Base-by-base conservation (phyloP, 257 asterid genomes). In the Orobanche coerulescens region DNA sequence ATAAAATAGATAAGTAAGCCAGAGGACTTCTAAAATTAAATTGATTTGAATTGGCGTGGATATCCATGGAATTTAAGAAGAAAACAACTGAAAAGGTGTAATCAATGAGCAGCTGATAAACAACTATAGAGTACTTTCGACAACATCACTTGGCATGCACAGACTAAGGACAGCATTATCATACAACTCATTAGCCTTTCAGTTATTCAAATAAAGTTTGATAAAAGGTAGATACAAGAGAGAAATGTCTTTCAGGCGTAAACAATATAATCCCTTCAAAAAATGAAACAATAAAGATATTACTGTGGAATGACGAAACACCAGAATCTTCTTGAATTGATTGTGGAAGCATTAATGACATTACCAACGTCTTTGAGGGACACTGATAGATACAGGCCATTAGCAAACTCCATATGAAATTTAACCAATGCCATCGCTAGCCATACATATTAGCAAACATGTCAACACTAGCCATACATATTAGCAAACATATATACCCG, bases 61-160 rank as follows among this genome's bases (percentile, higher is more conserved):
- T 53, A 64, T 25, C 26, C n/a, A 20, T 28, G 62, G 58, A 55
- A 46, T 20, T 14, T 26, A 40, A 37, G 40, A 30, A 30, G 61
- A n/a, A 46, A n/a, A n/a, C n/a, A 56, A 23, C 19, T 25, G 0
- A 63, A 19, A 22, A 24, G 20, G 39, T 6, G 30, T 25, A 18
- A 43, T 6, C 19, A 44, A 69, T 11, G 24, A 36, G 58, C 48
- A 31, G 49, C 39, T 30, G 43, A 64, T 16, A 65, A 53, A 26
- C 24, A 52, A 54, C 40, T 19, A 19, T 15, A 13, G 18, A 8
- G 36, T 8, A 52, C 36, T 53, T 61, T 53, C 14, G 18, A 60
- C n/a, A 65, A 13, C 62, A 51, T 30, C n/a, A 22, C 44, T 52
- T 51, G 31, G 52, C 52, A 49, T 49, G 60, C 48, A 56, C n/a